Evolutionary conservation across 225 moss, liverwort and hornwort species (phyloP).

Genomic region (Pleurozium schreberi): DNA sequence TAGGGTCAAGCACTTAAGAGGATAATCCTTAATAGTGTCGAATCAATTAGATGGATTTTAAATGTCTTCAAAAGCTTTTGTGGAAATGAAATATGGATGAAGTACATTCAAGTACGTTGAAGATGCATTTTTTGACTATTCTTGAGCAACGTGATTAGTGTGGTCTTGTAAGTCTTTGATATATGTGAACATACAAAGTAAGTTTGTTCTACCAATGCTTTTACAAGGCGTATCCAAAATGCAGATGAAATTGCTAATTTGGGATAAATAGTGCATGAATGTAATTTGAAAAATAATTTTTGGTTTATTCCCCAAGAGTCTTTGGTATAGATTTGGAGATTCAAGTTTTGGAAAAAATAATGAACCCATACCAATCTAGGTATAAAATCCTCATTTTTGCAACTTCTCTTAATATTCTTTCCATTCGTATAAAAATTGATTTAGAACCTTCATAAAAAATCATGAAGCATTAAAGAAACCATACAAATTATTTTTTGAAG

Average conservation of each 20-base stretch:
- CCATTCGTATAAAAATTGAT: background rate
- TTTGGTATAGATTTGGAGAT: background rate
- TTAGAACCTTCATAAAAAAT: background rate
- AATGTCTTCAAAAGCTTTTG: background rate
- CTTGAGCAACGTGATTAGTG: rapidly evolving
- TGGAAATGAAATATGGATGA: background rate
- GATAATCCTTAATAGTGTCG: too few relatives aligned
- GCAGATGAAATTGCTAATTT: background rate
- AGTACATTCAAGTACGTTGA: too few relatives aligned
- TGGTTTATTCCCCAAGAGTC: background rate
- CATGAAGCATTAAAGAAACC: background rate
- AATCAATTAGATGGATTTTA: background rate
- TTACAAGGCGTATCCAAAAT: background rate
- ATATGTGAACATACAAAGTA: background rate
- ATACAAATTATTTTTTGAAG: too few relatives aligned
- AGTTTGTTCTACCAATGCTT: background rate
- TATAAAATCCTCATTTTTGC: background rate
- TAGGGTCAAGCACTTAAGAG: background rate
- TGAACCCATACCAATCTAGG: background rate
- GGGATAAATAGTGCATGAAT: background rate
- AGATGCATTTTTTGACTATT: background rate
- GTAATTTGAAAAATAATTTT: background rate
- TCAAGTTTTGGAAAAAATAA: background rate
- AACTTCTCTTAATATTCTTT: background rate
- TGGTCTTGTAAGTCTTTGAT: background rate